Base-by-base conservation (phyloP, 306 rosid species). In the Benincasa hispida region DNA sequence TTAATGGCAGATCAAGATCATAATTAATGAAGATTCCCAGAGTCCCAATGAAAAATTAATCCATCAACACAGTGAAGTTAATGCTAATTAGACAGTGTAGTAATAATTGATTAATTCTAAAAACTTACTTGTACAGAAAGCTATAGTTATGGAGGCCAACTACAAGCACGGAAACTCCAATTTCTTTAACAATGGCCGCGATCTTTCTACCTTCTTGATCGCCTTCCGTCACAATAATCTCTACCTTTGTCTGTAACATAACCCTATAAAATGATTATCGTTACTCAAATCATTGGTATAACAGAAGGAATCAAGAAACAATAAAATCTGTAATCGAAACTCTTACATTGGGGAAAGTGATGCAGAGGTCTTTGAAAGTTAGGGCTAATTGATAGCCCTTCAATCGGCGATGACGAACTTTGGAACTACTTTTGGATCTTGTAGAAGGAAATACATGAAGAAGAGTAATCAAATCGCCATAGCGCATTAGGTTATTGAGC, bases 71-170 rank as follows among this genome's bases (percentile, higher is more conserved):
- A 5, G 15, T 74, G 48, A 34, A 74, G 15, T 51, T 28, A 72
- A 72, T 28, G 45, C 76, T 24, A 25, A 39, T 67, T 21, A 41
- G 2, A 11, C 53, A 39, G 74, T 10, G 30, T n/a, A 11, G n/a
- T n/a, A n/a, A 25, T 18, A 47, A 14, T 27, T 6, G 57, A 70
- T 67, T 22, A 6, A 22, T 67, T 41, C 7, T 24, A 13, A 30
- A 67, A 55, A 83, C 94, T 90, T 84, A 91, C 97, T 80, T 90
- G 93, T 92, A 92, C 57, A 94, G 95, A 85, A 94, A 94, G 84
- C 99, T 92, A 66, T 83, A 92, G 81, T 86, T 89, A 83, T 92
- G 99, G 81, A 94, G 97, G 58, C 99, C 99, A 68, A 88, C 81
- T 47, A 94, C 97, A 65, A 94, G 90, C 76, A 79, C 75, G 0